Evolutionary conservation across 306 rosid genomes (phyloP), one percentile per base, ranked within the genome.

Genomic region (Pterocarpus santalinus): DNA sequence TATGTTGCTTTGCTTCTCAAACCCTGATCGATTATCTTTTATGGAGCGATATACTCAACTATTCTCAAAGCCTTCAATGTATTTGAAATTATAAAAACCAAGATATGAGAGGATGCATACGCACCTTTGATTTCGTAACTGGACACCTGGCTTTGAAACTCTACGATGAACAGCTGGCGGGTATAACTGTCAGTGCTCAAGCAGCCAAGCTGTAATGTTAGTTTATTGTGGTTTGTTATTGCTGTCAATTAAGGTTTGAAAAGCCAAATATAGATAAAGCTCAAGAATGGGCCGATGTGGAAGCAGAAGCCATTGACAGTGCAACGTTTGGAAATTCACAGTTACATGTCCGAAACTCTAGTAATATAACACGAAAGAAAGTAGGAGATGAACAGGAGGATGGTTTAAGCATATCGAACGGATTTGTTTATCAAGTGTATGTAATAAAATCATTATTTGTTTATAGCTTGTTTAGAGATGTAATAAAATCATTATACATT

Each of bases 61-160:
- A 32, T 32, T 64, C 17, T 22, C 28, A 22, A 22, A 22, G 28
- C 28, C 28, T 22, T 22, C 28, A 22, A 22, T 22, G 28, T 22
- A 22, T 22, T 22, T 22, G 28, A 22, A 22, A 22, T n/a, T n/a
- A n/a, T 22, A 22, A 22, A 22, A 22, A 22, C 28, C 28, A 22
- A 39, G 39, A 57, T 28, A 15, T 15, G 30, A 66, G 72, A 32
- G 34, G 67, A 46, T 57, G 56, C 57, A 6, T 60, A 64, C 58
- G 67, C 38, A 80, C 80, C 58, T 53, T 73, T 58, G 46, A 52
- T 64, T 64, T 52, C 51, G n/a, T 64, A 33, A 49, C 39, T 46
- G 51, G 16, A 60, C 28, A 22, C 28, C 28, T 22, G 28, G 1
- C 28, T 22, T 22, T 22, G 28, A 22, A 22, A 22, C 28, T 1